These are phyloP conservation scores for Gastrodia elata DNA, from an alignment of 106 monocot species.

Conservation along the genomic window DNA sequence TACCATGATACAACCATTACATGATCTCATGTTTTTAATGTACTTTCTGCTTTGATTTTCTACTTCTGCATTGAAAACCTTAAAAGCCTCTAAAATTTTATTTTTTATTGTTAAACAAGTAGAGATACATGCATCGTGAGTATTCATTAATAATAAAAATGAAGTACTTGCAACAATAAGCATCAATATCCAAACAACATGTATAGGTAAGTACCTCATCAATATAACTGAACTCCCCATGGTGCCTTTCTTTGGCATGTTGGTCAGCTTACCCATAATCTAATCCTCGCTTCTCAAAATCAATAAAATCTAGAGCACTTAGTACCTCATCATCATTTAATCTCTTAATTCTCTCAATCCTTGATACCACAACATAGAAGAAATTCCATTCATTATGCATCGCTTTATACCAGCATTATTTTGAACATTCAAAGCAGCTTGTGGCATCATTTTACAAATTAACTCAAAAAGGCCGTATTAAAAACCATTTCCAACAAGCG, in stretches of 20 bases:
- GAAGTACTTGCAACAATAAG: background rate
- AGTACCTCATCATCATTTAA: background rate
- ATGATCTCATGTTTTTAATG: background rate
- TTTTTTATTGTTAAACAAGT: conserved; percentile 1
- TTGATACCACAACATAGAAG: background rate
- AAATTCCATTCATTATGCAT: background rate
- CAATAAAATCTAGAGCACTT: background rate
- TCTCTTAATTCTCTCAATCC: background rate
- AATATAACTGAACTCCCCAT: background rate
- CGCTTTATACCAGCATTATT: background rate
- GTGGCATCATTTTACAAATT: background rate
- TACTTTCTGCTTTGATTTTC: conserved; percentile 1
- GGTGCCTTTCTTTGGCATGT: background rate
- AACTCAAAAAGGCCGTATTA: background rate
- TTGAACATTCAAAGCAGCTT: background rate
- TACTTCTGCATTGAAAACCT: background rate
- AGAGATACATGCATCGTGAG: conserved; percentile 7
- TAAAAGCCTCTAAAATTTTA: background rate
- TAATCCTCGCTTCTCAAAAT: background rate
- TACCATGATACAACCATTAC: background rate
- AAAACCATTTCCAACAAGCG: background rate
- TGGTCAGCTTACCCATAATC: background rate
- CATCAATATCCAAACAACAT: background rate
- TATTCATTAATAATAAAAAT: background rate
- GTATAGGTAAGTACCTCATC: background rate